Evolutionary conservation across 2,329 filamentous ascomycete genomes (phyloP).

Genomic region (Shiraia bambusicola): DNA sequence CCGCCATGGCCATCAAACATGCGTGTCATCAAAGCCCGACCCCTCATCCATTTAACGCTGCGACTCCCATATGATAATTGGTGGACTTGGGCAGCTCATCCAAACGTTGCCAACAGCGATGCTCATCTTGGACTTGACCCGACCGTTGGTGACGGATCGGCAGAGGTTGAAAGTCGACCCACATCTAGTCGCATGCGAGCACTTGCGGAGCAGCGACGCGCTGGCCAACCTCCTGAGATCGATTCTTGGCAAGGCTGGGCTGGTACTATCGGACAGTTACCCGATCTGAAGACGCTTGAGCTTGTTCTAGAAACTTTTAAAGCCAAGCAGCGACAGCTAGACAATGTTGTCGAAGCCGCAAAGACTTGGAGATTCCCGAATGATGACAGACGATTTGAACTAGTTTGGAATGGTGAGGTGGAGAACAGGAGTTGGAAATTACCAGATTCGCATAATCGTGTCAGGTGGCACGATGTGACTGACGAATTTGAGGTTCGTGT

Average conservation of each 20-base stretch:
- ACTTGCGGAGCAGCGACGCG: slow-evolving; percentile 18
- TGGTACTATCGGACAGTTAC: slow-evolving; percentile 10
- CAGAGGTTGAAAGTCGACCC: neutral
- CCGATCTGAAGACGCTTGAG: slow-evolving; percentile 21
- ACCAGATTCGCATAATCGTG: too few relatives aligned
- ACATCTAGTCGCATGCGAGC: slow-evolving; percentile 17
- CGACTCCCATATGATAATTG: slow-evolving; percentile 15
- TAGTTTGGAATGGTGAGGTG: slow-evolving; percentile 29
- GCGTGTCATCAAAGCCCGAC: slow-evolving; percentile 10
- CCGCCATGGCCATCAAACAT: slow-evolving; percentile 8
- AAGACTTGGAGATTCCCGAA: slow-evolving; percentile 34
- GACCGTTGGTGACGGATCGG: slow-evolving; percentile 7
- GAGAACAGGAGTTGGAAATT: slow-evolving; percentile 14
- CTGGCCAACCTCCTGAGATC: slow-evolving; percentile 9
- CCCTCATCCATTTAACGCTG: slow-evolving; percentile 19
- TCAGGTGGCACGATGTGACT: too few relatives aligned
- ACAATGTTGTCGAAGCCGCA: slow-evolving; percentile 29
- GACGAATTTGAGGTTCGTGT: too few relatives aligned
- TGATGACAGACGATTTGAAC: slow-evolving; percentile 5
- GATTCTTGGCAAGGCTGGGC: slow-evolving; percentile 13
- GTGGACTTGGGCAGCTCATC: slow-evolving; percentile 19
- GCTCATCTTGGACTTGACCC: slow-evolving; percentile 26
- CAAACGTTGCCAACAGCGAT: neutral
- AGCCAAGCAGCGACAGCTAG: slow-evolving; percentile 25
- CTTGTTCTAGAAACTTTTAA: slow-evolving; percentile 31